A percentile compares a stretch with the other conserved stretches of the same genome.
These are phyloP conservation scores for Lactarius sp. DNA, from an alignment of 768 basidiomycete species.

Conservation along the genomic window DNA sequence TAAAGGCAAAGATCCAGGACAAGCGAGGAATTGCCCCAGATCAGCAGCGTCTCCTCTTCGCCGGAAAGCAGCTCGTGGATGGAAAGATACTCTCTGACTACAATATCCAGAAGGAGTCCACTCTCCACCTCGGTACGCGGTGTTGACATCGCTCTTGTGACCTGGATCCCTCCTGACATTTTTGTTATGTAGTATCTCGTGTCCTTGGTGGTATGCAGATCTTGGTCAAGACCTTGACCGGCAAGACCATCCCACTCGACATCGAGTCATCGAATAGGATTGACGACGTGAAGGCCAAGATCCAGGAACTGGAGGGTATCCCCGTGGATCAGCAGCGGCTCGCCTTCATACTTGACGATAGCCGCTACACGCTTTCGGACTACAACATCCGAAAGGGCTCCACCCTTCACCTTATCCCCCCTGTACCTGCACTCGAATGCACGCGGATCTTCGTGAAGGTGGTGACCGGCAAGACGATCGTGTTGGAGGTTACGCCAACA, in stretches of 20 bases:
- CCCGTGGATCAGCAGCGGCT: constrained; percentile 32
- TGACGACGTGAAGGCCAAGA: constrained; percentile 33
- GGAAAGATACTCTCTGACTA: constrained; percentile 40
- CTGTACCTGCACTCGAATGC: constrained; percentile 20
- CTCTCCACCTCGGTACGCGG: constrained; percentile 31
- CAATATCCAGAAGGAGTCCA: constrained; percentile 34
- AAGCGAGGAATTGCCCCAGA: constrained; percentile 36
- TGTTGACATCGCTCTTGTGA: neutral
- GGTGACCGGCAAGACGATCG: constrained; percentile 16
- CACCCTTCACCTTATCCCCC: constrained; percentile 28
- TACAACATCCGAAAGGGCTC: constrained; percentile 33
- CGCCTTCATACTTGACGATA: constrained; percentile 33
- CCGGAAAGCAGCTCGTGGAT: constrained; percentile 52
- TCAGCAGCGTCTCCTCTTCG: constrained; percentile 35
- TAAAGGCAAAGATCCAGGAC: constrained; percentile 36
- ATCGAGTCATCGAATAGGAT: constrained; percentile 38
- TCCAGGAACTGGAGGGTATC: constrained; percentile 33
- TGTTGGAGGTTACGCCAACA: constrained; percentile 20
- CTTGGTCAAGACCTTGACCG: constrained; percentile 47
- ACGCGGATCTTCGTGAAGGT: constrained; percentile 24
- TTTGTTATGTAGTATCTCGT: constrained; percentile 36
- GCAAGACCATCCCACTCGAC: constrained; percentile 55
- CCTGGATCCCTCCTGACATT: neutral
- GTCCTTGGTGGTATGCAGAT: constrained; percentile 39
- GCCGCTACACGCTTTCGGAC: constrained; percentile 31